Conservation (phyloP, 352 stramenopile species). For the Globisporangium yorkense region DNA sequence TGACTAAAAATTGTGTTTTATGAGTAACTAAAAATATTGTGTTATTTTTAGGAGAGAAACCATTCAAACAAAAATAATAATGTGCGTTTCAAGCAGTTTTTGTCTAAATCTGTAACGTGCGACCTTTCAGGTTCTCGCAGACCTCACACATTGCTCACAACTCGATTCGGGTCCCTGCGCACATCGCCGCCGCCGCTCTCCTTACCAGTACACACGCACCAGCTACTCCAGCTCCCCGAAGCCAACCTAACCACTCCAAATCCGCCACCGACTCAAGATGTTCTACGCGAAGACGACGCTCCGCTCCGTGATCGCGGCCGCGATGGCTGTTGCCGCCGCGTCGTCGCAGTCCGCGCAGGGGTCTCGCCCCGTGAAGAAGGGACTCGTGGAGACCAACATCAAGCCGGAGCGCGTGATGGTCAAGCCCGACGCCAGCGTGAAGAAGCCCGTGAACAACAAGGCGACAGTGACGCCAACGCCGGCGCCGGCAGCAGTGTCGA, state of each 20-base stretch:
- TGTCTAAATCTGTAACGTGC: no score
- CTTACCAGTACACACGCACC: not conserved
- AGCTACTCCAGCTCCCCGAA: not conserved
- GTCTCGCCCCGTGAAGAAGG: slow-evolving; percentile 4
- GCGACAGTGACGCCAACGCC: slow-evolving; percentile 2
- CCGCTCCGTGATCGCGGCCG: slow-evolving; percentile 7
- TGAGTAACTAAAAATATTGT: no score
- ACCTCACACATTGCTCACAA: slow-evolving; percentile 1
- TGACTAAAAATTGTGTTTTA: no score
- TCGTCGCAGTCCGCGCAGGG: slow-evolving; percentile 2
- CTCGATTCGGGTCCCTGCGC: slow-evolving; percentile 9
- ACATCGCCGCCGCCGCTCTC: not conserved
- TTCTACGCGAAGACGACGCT: slow-evolving; percentile 12
- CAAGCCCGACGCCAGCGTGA: slow-evolving; percentile 3
- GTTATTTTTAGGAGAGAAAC: no score
- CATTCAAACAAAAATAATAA: no score
- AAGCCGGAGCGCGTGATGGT: slow-evolving; percentile 7
- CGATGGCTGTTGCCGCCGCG: slow-evolving; percentile 5
- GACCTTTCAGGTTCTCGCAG: no score
- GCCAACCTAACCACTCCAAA: not conserved
- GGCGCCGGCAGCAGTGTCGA: not conserved
- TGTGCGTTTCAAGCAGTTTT: no score
- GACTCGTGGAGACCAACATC: slow-evolving; percentile 7
- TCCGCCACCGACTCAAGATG: not conserved
- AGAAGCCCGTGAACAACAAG: slow-evolving; percentile 2